Base-by-base conservation (phyloP, 1,284 basidiomycete species). In the Cutaneotrichosporon arboriforme region DNA sequence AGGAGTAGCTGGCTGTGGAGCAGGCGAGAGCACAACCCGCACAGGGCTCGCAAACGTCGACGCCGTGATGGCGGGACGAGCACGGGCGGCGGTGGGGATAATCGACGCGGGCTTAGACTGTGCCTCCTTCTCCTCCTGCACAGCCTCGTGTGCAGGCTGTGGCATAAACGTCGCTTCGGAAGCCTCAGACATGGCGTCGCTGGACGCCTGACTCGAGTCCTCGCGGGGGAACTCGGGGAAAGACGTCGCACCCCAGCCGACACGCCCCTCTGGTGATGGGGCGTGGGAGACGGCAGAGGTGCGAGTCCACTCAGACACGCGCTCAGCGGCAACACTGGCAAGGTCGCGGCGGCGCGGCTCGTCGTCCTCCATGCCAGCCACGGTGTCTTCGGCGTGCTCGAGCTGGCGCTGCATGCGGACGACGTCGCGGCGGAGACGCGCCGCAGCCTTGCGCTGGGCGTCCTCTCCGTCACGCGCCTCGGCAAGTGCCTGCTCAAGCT, bases 391-490 rank as follows among this genome's bases (percentile, higher is more conserved):
- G 1, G 62, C 59, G 33, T 63, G 53, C 23, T 66, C 57, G 18
- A 66, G 60, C 38, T 68, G 64, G 10, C 64, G 55, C 34, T 65
- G 60, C 21, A 70, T 59, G 51, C 67, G 67, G 4, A 64, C 58
- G 31, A 68, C 51, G 20, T 72, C 68, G 42, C 55, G 63, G 15
- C 61, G 57, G 35, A 70, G 55, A 23, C 70, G 58, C 0, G 67
- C 65, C 0, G 62, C 66, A 1, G 63, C 52, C 41, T 67, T 72
- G 13, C 70, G 42, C 46, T 70, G 67, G 9, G 39, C 52, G 36
- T 72, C 70, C 36, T 72, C 70, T 8, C 66, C 54, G 9, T 67
- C 68, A 9, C 58, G 56, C 4, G 70, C 67, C 21, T 72, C 70
- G 20, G 57, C 46, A n/a, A 72, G 52, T 8, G 67, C 66, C n/a